These are phyloP conservation scores for Colletotrichum musicola DNA, from an alignment of 2,329 filamentous ascomycete species.

Conservation along the genomic window DNA sequence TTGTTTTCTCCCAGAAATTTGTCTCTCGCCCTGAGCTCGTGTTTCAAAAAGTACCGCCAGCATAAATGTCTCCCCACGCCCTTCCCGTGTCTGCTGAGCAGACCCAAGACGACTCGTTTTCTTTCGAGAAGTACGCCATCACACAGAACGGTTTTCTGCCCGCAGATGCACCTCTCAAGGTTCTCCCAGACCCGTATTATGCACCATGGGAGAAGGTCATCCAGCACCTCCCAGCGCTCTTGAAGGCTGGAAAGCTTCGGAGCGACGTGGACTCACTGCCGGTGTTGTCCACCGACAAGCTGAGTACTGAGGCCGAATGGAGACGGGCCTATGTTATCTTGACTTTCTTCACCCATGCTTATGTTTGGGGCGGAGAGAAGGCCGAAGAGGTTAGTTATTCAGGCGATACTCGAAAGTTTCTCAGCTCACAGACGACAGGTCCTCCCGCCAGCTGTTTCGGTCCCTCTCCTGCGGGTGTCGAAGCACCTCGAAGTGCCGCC, in stretches of 20 bases:
- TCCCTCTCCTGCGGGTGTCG: slow-evolving; percentile 81
- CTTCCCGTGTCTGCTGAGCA: slow-evolving; percentile 41
- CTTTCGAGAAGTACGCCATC: slow-evolving; percentile 52
- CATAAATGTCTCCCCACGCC: slow-evolving; percentile 59
- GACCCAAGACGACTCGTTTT: slow-evolving; percentile 25
- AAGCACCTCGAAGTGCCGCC: slow-evolving; percentile 83
- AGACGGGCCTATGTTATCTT: slow-evolving; percentile 83
- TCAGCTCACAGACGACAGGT: slow-evolving; percentile 51
- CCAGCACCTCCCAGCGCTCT: slow-evolving; percentile 74
- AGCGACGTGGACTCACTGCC: slow-evolving; percentile 74
- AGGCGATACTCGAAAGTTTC: not conserved
- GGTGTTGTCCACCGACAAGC: slow-evolving; percentile 73
- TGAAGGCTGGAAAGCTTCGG: slow-evolving; percentile 75
- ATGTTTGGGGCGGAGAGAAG: slow-evolving; percentile 87
- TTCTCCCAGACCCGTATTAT: slow-evolving; percentile 79
- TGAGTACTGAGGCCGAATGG: slow-evolving; percentile 80
- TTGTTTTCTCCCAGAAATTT: not conserved
- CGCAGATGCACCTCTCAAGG: slow-evolving; percentile 72
- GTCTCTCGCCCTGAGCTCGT: not conserved
- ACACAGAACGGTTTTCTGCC: slow-evolving; percentile 82
- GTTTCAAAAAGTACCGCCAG: not conserved
- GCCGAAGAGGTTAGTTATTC: slow-evolving; percentile 73
- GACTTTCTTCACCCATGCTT: slow-evolving; percentile 84
- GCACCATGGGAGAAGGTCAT: slow-evolving; percentile 82
- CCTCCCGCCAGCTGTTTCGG: slow-evolving; percentile 80